Percentiles rank a stretch among this genome's conserved stretches.
These are phyloP conservation scores for Starmera quercuum DNA, from an alignment of 805 yeast genomes.

Conservation along the genomic window DNA sequence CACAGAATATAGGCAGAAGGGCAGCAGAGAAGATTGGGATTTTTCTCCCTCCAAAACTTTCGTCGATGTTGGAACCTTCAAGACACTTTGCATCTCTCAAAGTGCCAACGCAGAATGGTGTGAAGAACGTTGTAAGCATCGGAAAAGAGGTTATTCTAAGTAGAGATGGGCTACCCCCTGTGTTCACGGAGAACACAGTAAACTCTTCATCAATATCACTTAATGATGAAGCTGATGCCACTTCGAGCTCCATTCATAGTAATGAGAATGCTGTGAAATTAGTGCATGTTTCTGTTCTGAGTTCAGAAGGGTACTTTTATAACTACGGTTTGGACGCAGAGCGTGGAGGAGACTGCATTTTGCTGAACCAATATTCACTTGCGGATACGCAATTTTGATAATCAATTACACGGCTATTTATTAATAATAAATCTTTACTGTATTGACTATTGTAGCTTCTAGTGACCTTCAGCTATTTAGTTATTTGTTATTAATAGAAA, in stretches of 20 bases:
- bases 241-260: conserved; percentile 13
- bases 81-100: conserved; percentile 89
- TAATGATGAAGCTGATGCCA: conserved; percentile 18
- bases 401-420: no score
- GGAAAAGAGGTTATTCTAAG: conserved; percentile 22
- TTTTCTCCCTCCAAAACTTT: conserved; percentile 71
- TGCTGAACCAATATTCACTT: conserved; percentile 63
- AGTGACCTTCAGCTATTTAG: no score
- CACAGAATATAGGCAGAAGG: conserved; percentile 67
- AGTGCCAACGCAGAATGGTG: conserved; percentile 45
- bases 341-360: conserved; percentile 87
- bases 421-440: no score
- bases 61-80: conserved; percentile 80
- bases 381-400: conserved; percentile 11
- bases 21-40: conserved; percentile 89
- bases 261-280: conserved; percentile 24
- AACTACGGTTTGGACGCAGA: conserved; percentile 79
- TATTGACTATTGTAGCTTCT: no score
- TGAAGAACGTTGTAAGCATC: conserved; percentile 42
- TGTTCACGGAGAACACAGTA: conserved; percentile 7
- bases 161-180: conserved; percentile 16
- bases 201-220: not conserved
- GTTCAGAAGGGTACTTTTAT: conserved; percentile 73
- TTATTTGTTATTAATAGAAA: no score
- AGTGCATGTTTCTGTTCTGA: conserved; percentile 58